Conservation (phyloP, 164 flowering plant genomes). For the Liriodendron chinense region DNA sequence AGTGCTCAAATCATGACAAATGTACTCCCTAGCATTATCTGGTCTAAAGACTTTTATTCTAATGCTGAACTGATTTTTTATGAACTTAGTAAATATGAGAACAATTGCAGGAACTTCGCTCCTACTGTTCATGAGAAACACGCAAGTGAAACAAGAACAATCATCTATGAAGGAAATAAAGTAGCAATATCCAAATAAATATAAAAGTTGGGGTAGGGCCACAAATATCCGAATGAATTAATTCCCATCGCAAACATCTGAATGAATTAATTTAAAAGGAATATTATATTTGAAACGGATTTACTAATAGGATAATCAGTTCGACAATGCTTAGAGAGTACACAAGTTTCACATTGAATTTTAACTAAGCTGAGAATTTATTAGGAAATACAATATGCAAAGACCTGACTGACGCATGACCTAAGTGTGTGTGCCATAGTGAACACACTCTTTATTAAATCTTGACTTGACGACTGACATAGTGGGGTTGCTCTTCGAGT, state of each 20-base stretch:
- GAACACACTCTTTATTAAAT: background rate
- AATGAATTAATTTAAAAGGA: too few species aligned
- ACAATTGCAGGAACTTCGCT: background rate
- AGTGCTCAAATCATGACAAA: background rate
- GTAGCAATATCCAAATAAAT: background rate
- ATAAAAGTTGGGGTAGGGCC: background rate
- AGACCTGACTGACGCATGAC: background rate
- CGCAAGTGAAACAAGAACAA: background rate
- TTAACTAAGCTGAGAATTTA: background rate
- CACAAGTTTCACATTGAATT: background rate
- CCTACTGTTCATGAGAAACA: background rate
- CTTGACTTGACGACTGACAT: background rate
- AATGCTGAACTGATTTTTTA: background rate
- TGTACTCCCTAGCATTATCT: background rate
- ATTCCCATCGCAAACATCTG: background rate
- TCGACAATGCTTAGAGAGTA: too few species aligned
- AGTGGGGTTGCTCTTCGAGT: background rate
- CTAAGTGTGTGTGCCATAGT: background rate
- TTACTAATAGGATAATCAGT: background rate
- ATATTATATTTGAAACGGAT: background rate
- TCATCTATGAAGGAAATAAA: too few species aligned
- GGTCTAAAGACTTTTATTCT: background rate
- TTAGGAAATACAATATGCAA: background rate
- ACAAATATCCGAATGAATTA: background rate
- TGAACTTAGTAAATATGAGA: background rate